phyloP scores from a whole-genome alignment of 441 rosid species.

The Mallotus repandus region DNA sequence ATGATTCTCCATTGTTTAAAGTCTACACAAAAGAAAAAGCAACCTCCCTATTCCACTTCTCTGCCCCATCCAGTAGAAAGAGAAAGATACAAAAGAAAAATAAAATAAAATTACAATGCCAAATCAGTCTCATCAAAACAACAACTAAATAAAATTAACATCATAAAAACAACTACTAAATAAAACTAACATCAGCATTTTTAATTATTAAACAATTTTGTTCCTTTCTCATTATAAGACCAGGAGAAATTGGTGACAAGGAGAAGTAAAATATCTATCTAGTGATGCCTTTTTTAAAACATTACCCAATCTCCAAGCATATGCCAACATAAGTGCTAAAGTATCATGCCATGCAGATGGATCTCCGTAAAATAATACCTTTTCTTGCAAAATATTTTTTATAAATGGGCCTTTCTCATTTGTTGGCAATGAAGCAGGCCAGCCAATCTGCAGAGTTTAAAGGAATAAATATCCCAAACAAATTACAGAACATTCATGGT shows the following conservation, averaged over 20 bases:
- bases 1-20: no score
- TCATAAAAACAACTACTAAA: no score
- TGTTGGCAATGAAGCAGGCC: slow-evolving; percentile 95
- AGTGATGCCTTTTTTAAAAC: background rate
- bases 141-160: no score
- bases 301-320: background rate
- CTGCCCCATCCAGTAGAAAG: no score
- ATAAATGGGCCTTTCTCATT: slow-evolving; percentile 71
- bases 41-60: no score
- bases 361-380: slow-evolving; percentile 43
- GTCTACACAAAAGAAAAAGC: no score
- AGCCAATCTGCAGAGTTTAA: slow-evolving; percentile 70
- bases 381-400: slow-evolving; percentile 65
- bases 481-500: slow-evolving; percentile 6
- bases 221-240: no score
- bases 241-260: background rate
- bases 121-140: no score
- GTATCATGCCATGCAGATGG: background rate
- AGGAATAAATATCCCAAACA: slow-evolving; percentile 17
- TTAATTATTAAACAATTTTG: no score
- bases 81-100: no score
- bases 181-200: no score
- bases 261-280: background rate
- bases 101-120: no score
- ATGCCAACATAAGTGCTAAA: background rate